Evolutionary conservation across 1,284 basidiomycete species (phyloP), one percentile per base, ranked within the genome.

Genomic region (Microbotryum intermedium): DNA sequence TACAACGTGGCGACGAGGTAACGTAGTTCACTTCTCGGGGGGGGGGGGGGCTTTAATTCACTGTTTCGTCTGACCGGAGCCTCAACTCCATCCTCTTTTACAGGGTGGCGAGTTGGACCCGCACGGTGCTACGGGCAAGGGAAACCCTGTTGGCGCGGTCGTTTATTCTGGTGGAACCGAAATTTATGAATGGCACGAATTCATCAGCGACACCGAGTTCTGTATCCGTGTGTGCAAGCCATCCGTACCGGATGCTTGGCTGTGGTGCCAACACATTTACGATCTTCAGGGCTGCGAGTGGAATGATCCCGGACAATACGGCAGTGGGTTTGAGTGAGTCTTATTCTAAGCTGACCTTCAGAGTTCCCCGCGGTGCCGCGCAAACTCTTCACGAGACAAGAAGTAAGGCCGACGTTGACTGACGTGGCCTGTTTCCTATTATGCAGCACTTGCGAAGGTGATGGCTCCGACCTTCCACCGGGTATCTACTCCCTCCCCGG

Each of bases 41-140:
- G 4, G 18, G 34, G 18, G 11, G 34, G 34, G 13, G 4, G 18
- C 13, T 39, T 16, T 16, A 16, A 11, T 6, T 16, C 34, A 5
- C 13, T 16, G 34, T 16, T 39, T 39, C 34, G 18, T 39, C 34
- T 18, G 9, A 39, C 11, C 34, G 11, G n/a, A 39, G 4, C 6
- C 1, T 75, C 48, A 69, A 71, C 65, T 76, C 57, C 43, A 49
- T 4, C 57, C 52, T 3, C 69, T 69, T 30, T 74, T 75, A 64
- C 64, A 67, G 26, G 74, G 74, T 25, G 74, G 74, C 54, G 74
- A 76, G 72, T 57, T 68, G 2, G 66, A 65, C 56, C 64, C 64
- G 18, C 64, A 64, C 21, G 62, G 51, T 43, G 62, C 59, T 2
- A 47, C 53, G 20, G 64, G 64, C 13, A 18, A 28, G 26, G 64